Conservation (phyloP, 371 early-diverging fungal species). For the Apophysomyces sp. region DNA sequence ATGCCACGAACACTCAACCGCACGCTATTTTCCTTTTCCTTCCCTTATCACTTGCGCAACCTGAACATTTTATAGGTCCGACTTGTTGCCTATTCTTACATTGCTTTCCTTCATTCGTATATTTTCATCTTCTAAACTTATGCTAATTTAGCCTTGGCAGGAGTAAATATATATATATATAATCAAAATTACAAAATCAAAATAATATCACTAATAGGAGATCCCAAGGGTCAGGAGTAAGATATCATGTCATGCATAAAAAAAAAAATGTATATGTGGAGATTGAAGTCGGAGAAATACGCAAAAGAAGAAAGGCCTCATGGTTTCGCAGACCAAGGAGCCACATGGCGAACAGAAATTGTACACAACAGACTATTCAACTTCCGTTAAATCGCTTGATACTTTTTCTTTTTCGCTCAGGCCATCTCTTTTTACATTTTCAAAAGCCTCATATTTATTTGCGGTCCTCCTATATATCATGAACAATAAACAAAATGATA, state of each 20-base stretch:
- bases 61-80: background rate
- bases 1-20: background rate
- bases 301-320: background rate
- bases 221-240: background rate
- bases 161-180: background rate
- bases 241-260: background rate
- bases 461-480: conserved; percentile 13
- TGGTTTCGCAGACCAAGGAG: background rate
- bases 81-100: background rate
- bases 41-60: background rate
- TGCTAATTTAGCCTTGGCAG: background rate
- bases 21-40: conserved; percentile 1
- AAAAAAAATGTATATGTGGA: background rate
- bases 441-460: conserved; percentile 5
- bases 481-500: background rate
- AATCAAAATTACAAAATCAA: background rate
- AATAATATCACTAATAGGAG: too few relatives aligned
- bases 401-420: background rate
- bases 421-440: background rate
- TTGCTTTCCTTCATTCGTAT: background rate
- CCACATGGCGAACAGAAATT: background rate
- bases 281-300: background rate
- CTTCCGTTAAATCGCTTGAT: background rate
- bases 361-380: background rate
- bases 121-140: background rate